Evolutionary conservation across 768 basidiomycete genomes (phyloP).

Genomic region (Sarcomyxa edulis): DNA sequence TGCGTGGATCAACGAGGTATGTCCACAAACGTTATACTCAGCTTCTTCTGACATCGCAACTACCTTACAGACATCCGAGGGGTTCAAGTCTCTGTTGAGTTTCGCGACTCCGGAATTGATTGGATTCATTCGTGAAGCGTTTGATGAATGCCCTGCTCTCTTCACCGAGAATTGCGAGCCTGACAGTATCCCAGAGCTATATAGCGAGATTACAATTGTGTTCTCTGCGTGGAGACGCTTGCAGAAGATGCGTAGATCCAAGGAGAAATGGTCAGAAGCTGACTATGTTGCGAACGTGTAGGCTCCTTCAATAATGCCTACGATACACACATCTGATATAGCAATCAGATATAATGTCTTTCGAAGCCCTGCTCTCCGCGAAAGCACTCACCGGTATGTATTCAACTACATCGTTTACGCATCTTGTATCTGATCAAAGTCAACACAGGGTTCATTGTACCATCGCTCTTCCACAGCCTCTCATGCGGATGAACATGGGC

Average conservation of each 20-base stretch:
- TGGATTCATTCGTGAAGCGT: constrained; percentile 23
- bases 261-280: constrained; percentile 47
- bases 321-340: too few species aligned
- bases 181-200: constrained; percentile 16
- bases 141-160: constrained; percentile 27
- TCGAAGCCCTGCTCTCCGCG: constrained; percentile 37
- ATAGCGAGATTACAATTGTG: constrained; percentile 34
- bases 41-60: too few species aligned
- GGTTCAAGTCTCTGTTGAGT: constrained; percentile 17
- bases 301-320: constrained; percentile 13
- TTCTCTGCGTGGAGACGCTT: constrained; percentile 41
- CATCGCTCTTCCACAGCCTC: constrained; percentile 43
- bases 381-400: constrained; percentile 37
- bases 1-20: constrained; percentile 38
- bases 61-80: constrained; percentile 16
- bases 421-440: neutral
- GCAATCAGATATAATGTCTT: constrained; percentile 44
- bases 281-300: constrained; percentile 54
- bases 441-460: constrained; percentile 40
- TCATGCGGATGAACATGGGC: constrained; percentile 18
- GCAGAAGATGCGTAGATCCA: constrained; percentile 34
- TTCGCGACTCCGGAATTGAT: constrained; percentile 20
- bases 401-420: constrained; percentile 2
- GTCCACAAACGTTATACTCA: neutral
- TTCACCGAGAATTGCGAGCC: constrained; percentile 26